phyloP scores from a whole-genome alignment of 345 rosid genomes.

The Eucalyptus paniculata region DNA sequence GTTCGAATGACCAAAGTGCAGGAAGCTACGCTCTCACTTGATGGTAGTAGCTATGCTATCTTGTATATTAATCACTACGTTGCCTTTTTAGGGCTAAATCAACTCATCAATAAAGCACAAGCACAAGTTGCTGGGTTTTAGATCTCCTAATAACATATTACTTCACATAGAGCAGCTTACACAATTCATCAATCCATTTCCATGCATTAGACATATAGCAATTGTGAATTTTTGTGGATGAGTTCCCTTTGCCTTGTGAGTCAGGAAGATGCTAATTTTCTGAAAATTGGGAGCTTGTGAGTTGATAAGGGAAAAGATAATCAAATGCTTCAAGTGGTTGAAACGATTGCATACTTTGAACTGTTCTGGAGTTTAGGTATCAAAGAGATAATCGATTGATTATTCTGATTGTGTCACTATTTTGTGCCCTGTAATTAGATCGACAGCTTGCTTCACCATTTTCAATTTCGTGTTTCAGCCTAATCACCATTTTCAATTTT shows the following conservation, averaged over 20 bases:
- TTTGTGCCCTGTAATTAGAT: background rate
- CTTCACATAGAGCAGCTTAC: background rate
- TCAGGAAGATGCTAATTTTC: background rate
- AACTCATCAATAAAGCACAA: background rate
- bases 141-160: background rate
- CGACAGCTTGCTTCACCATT: background rate
- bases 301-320: background rate
- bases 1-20: slow-evolving; percentile 83
- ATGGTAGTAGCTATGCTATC: slow-evolving; percentile 21
- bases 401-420: background rate
- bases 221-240: background rate
- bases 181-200: background rate
- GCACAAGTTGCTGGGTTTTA: background rate
- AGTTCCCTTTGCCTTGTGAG: background rate
- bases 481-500: background rate
- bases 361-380: background rate
- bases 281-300: background rate
- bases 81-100: background rate
- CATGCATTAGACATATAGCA: background rate
- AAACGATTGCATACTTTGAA: background rate
- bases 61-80: background rate
- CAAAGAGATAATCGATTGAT: background rate
- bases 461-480: background rate
- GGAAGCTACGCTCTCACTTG: slow-evolving; percentile 70
- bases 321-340: background rate